Evolutionary conservation across 768 basidiomycete species (phyloP).

Genomic region (Kwoniella sp.): DNA sequence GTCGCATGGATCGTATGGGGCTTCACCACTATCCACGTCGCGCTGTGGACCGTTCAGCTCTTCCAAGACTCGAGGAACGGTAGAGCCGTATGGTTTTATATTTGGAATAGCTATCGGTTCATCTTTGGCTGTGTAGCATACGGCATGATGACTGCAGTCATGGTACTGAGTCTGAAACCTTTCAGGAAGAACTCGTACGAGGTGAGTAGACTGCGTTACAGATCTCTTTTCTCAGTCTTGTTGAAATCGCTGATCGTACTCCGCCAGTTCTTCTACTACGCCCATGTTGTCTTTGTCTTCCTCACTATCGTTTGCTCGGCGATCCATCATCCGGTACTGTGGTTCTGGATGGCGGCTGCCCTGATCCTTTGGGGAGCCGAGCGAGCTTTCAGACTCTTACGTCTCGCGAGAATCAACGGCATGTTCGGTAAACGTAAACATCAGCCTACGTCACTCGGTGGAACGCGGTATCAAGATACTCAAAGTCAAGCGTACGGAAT

Average conservation of each 20-base stretch:
- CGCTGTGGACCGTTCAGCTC: constrained; percentile 71
- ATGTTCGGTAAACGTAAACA: constrained; percentile 54
- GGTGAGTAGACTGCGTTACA: constrained; percentile 37
- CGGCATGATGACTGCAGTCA: constrained; percentile 48
- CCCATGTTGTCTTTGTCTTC: constrained; percentile 68
- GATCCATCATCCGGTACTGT: constrained; percentile 68
- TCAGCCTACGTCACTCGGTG: constrained; percentile 28
- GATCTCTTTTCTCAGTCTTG: too few relatives aligned
- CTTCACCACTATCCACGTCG: constrained; percentile 65
- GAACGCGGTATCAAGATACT: constrained; percentile 26
- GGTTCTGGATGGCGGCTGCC: constrained; percentile 71
- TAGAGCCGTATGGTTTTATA: constrained; percentile 58
- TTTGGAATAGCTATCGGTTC: constrained; percentile 67
- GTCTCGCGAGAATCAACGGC: constrained; percentile 67
- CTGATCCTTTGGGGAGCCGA: constrained; percentile 68
- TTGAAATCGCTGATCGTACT: constrained; percentile 53
- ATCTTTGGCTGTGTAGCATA: constrained; percentile 63
- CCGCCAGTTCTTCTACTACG: constrained; percentile 69
- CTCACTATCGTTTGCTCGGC: constrained; percentile 65
- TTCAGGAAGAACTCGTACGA: constrained; percentile 53
- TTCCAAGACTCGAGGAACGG: constrained; percentile 60
- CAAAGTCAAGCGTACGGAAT: constrained; percentile 18
- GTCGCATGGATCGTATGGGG: constrained; percentile 71
- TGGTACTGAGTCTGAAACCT: constrained; percentile 44
- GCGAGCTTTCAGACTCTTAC: constrained; percentile 62